Conservation (phyloP, 2,329 filamentous ascomycete species). For the Aureobasidium sp. region DNA sequence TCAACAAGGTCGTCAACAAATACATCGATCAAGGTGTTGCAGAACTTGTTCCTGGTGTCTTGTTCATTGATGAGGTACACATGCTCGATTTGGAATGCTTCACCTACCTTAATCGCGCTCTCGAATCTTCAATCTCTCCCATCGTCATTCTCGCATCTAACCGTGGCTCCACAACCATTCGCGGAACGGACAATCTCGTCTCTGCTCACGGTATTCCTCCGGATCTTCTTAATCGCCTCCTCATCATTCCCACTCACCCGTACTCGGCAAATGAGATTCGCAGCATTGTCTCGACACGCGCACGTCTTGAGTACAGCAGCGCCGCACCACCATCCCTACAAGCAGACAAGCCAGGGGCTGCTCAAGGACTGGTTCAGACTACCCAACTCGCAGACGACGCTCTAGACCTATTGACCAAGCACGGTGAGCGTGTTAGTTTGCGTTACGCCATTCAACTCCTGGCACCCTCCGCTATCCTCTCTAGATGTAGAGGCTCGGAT, state of each 20-base stretch:
- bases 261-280: slow-evolving; percentile 88
- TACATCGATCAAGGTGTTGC: slow-evolving; percentile 98
- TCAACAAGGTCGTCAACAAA: slow-evolving; percentile 98
- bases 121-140: slow-evolving; percentile 89
- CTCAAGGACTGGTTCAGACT: slow-evolving; percentile 42
- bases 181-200: slow-evolving; percentile 55
- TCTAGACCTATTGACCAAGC: slow-evolving; percentile 76
- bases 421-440: slow-evolving; percentile 83
- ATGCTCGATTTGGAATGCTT: slow-evolving; percentile 99
- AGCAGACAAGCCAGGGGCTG: slow-evolving; percentile 18
- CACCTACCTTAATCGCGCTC: slow-evolving; percentile 96
- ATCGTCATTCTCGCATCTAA: slow-evolving; percentile 98
- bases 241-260: slow-evolving; percentile 91
- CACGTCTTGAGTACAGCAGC: slow-evolving; percentile 37
- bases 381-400: slow-evolving; percentile 74
- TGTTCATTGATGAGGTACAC: slow-evolving; percentile 98
- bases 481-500: slow-evolving; percentile 54
- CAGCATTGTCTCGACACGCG: slow-evolving; percentile 78
- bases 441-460: slow-evolving; percentile 90
- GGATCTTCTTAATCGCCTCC: slow-evolving; percentile 85
- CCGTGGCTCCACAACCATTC: slow-evolving; percentile 86
- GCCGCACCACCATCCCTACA: slow-evolving; percentile 29
- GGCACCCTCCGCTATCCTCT: slow-evolving; percentile 83
- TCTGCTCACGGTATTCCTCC: slow-evolving; percentile 90
- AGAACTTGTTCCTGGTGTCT: slow-evolving; percentile 92